Conservation (phyloP, 2,329 filamentous ascomycete species). For the Fusarium buharicum region DNA sequence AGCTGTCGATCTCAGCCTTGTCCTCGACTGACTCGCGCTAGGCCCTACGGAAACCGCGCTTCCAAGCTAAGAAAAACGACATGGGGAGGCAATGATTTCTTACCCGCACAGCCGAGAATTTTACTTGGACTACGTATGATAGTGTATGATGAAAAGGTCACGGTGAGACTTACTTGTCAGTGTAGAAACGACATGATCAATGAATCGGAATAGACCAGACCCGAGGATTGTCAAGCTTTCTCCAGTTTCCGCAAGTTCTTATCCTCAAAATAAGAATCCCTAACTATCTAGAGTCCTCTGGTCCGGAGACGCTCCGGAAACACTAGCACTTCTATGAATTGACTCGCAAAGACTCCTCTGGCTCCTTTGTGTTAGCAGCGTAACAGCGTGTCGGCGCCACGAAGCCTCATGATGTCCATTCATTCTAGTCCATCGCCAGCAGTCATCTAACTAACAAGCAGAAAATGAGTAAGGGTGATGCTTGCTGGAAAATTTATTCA, state of each 20-base stretch:
- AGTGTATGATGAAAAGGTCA: no score
- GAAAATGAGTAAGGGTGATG: conserved; percentile 3
- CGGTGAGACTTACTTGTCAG: no score
- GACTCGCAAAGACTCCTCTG: neutral
- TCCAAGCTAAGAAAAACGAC: no score
- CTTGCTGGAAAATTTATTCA: neutral
- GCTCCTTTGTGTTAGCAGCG: neutral
- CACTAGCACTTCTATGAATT: neutral
- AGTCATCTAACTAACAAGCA: neutral
- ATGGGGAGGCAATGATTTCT: neutral
- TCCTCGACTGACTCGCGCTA: conserved; percentile 7
- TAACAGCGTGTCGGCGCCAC: neutral
- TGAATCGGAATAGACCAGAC: neutral
- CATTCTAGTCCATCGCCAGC: neutral
- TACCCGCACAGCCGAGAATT: neutral
- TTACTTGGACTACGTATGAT: no score
- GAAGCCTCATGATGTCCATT: neutral
- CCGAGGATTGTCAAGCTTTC: neutral
- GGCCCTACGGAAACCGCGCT: conserved; percentile 1
- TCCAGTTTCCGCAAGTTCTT: neutral
- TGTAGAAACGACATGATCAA: neutral
- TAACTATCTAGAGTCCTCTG: no score
- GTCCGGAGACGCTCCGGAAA: conserved; percentile 1
- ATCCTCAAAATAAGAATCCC: no score
- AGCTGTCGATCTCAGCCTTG: conserved; percentile 16